Conservation (phyloP, 805 yeast species). For the Wickerhamiella bombiphila region DNA sequence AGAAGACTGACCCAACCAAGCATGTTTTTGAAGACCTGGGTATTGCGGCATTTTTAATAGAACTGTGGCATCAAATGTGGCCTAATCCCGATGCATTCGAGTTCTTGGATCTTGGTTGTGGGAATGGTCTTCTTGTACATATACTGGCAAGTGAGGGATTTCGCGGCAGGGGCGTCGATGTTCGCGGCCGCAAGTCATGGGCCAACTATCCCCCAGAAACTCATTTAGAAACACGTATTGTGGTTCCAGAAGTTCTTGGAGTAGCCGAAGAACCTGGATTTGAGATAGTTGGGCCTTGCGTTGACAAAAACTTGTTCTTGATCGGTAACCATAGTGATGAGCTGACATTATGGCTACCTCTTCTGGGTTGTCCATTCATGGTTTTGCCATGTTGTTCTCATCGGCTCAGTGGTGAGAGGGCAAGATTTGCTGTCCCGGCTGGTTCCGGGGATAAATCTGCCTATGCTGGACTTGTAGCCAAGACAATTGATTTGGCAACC, state of each 20-base stretch:
- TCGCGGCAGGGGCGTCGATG: conserved; percentile 75
- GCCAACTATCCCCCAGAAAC: conserved; percentile 51
- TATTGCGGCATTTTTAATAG: conserved; percentile 85
- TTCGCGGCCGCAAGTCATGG: conserved; percentile 84
- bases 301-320: conserved; percentile 38
- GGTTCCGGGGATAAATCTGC: conserved; percentile 36
- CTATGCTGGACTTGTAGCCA: conserved; percentile 76
- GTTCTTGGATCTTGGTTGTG: conserved; percentile 88
- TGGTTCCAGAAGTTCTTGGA: conserved; percentile 61
- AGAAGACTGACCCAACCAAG: conserved; percentile 84
- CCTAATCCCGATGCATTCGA: conserved; percentile 33
- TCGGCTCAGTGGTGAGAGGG: conserved; percentile 59
- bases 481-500: conserved; percentile 54
- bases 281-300: not conserved
- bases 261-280: conserved; percentile 21
- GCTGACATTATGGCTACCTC: conserved; percentile 87
- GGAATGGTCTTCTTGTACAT: conserved; percentile 76
- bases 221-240: conserved; percentile 55
- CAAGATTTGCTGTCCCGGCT: conserved; percentile 32
- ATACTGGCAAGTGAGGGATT: conserved; percentile 68
- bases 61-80: conserved; percentile 55
- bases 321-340: conserved; percentile 96
- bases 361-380: conserved; percentile 61
- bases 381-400: conserved; percentile 96
- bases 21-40: conserved; percentile 95